Evolutionary conservation across 2,329 filamentous ascomycete genomes (phyloP).

Genomic region (Microdochium paspali): DNA sequence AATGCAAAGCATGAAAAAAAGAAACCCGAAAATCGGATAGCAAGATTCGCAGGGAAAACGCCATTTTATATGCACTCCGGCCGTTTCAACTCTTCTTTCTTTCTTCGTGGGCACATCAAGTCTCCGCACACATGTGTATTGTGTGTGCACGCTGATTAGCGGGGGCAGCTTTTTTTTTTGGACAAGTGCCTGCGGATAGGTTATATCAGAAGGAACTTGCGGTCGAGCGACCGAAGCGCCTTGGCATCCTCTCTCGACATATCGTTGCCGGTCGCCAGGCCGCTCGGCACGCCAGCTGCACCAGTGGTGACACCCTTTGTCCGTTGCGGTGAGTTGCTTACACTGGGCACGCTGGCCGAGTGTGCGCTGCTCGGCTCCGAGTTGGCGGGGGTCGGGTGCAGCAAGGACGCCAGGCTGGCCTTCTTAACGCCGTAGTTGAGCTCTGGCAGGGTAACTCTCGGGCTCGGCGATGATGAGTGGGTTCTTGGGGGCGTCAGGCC

Average conservation of each 20-base stretch:
- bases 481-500: conserved; percentile 33
- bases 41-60: too few species aligned
- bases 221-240: conserved; percentile 56
- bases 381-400: conserved; percentile 37
- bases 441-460: conserved; percentile 29
- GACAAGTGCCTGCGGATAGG: too few species aligned
- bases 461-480: conserved; percentile 35
- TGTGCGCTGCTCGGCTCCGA: conserved; percentile 37
- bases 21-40: too few species aligned
- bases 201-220: conserved; percentile 30
- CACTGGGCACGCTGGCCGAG: conserved; percentile 28
- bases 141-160: too few species aligned
- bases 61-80: too few species aligned
- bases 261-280: conserved; percentile 14
- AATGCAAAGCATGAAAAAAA: too few species aligned
- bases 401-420: conserved; percentile 35
- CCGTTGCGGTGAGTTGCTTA: conserved; percentile 40
- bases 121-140: too few species aligned
- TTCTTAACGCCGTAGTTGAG: conserved; percentile 21
- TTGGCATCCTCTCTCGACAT: conserved; percentile 49
- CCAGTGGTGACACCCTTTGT: conserved; percentile 19
- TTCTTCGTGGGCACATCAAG: too few species aligned
- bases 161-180: neutral
- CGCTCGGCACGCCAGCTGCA: conserved; percentile 10
- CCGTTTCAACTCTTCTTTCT: too few species aligned